Conservation (phyloP, 2,329 filamentous ascomycete species). For the Metarhizium rileyi region DNA sequence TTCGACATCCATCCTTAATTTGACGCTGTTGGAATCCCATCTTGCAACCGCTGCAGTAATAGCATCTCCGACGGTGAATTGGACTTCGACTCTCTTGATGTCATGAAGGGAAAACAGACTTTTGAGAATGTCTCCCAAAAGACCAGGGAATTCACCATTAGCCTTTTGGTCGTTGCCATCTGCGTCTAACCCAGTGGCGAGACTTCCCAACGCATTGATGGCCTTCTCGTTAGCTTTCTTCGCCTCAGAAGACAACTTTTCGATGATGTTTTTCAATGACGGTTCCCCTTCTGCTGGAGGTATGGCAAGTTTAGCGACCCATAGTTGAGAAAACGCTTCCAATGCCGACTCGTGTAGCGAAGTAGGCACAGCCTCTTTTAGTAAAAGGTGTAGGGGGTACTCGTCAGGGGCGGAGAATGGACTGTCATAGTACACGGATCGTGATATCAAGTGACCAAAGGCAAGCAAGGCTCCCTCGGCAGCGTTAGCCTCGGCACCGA, state of each 20-base stretch:
- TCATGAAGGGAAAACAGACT: constrained; percentile 72
- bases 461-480: constrained; percentile 38
- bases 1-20: constrained; percentile 67
- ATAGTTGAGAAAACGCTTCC: constrained; percentile 36
- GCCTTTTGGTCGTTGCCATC: not conserved
- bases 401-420: constrained; percentile 16
- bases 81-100: constrained; percentile 74
- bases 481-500: constrained; percentile 33
- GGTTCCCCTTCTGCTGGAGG: constrained; percentile 19
- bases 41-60: constrained; percentile 67
- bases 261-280: constrained; percentile 38
- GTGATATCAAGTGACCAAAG: constrained; percentile 33
- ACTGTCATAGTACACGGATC: constrained; percentile 33
- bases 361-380: constrained; percentile 17
- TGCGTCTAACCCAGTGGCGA: constrained; percentile 53
- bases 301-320: constrained; percentile 33
- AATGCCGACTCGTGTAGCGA: constrained; percentile 35
- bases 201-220: constrained; percentile 68
- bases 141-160: constrained; percentile 18
- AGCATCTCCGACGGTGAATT: constrained; percentile 86
- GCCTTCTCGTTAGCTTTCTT: constrained; percentile 76
- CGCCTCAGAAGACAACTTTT: constrained; percentile 55
- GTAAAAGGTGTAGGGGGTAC: constrained; percentile 23
- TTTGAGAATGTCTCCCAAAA: constrained; percentile 48
- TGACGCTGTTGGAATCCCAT: constrained; percentile 75